phyloP scores from a whole-genome alignment of 495 filamentous ascomycete species.

The Lentithecium fluviatile region DNA sequence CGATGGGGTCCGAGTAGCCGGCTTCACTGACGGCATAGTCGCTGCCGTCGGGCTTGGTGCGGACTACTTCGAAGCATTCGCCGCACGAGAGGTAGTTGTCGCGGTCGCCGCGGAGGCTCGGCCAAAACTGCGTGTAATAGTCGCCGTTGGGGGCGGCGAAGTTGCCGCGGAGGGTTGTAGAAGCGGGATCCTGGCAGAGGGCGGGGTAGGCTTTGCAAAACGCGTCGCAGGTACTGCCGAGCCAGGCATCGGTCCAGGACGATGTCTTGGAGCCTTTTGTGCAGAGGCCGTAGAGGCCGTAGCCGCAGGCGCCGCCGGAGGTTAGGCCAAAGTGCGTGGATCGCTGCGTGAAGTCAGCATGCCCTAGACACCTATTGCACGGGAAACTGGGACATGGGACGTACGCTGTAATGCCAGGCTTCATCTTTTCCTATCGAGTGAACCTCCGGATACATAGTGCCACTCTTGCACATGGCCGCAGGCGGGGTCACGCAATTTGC shows the following conservation, averaged over 20 bases:
- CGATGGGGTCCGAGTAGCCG: conserved; percentile 2
- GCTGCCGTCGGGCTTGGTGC: conserved; percentile 3
- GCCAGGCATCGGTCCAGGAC: conserved; percentile 6
- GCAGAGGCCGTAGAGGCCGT: conserved; percentile 6
- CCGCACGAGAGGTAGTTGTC: conserved; percentile 13
- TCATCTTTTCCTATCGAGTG: neutral
- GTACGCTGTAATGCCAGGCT: conserved; percentile 8
- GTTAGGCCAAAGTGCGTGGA: conserved; percentile 11
- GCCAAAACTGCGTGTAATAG: conserved; percentile 10
- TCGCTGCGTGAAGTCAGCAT: neutral
- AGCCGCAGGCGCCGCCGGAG: conserved; percentile 3
- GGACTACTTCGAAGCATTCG: conserved; percentile 4
- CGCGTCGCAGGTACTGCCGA: conserved; percentile 7
- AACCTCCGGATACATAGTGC: conserved; percentile 8
- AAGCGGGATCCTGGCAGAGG: neutral
- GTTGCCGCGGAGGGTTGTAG: conserved; percentile 2
- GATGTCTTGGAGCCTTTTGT: conserved; percentile 4
- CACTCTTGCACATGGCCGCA: conserved; percentile 7
- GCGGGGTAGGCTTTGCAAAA: conserved; percentile 9
- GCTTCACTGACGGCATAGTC: conserved; percentile 2
- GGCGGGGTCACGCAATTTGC: conserved; percentile 1
- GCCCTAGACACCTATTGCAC: neutral
- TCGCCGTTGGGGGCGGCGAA: conserved; percentile 8
- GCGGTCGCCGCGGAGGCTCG: neutral
- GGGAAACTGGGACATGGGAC: neutral